Base-by-base conservation (phyloP, 495 filamentous ascomycete species). In the Cercophora samala region DNA sequence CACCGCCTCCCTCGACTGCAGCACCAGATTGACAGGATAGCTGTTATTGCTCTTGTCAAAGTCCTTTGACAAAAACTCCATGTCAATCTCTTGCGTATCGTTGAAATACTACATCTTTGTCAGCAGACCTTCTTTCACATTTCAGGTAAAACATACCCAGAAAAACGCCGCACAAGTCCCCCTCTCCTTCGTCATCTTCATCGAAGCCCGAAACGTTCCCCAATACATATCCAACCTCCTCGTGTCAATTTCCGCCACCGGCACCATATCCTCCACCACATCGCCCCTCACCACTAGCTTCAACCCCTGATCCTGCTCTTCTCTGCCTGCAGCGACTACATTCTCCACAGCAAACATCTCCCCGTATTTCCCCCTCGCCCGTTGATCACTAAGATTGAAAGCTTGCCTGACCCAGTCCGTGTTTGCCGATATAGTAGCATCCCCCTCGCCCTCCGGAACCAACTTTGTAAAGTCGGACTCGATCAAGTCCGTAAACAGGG, bases 161-260 rank as follows among this genome's bases (percentile, higher is more conserved):
- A 92, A 93, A 73, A 92, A 92, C 18, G 90, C 89, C 22, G 82
- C 86, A 75, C 90, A 93, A 9, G 90, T 92, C 17, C 90, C 90
- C 25, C 78, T 70, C 5, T 83, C 70, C 64, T 70, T 71, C 1
- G 88, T 84, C 52, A 88, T 69, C 77, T 86, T 90, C 75, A 92
- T 87, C 37, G 83, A 83, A 3, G 87, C 85, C 15, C 90, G 78
- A 68, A 89, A 92, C 60, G 82, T 87, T 2, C 91, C 90, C 69
- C 84, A 89, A 9, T 82, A 71, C 72, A 90, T 77, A 72, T 93
- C 87, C n/a, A 74, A 64, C 32, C 88, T 76, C 4, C 73, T 68
- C 25, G 85, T 84, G 37, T 84, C 84, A 53, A 90, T 72, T 74
- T 93, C 88, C 0, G 86, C 86, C 24, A 83, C 81, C 1, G 83